Evolutionary conservation across 1,139 yeast species (phyloP).

Genomic region (Blastobotrys buckinghamii): DNA sequence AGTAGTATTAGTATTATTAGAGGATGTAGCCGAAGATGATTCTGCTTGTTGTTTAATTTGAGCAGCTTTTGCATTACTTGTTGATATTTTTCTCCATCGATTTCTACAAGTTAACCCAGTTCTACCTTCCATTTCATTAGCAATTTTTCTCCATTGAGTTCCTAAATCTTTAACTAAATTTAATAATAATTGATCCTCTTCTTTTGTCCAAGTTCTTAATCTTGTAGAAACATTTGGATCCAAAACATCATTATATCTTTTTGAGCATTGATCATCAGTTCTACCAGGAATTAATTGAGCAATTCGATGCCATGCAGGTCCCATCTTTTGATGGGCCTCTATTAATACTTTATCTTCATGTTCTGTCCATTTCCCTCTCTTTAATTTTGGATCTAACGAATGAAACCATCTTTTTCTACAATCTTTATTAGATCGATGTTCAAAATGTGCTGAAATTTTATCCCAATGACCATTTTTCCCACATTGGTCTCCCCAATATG

Average conservation of each 20-base stretch:
- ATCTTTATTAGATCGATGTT: slow-evolving; percentile 78
- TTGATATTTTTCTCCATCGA: slow-evolving; percentile 83
- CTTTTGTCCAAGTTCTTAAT: slow-evolving; percentile 70
- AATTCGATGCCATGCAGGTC: slow-evolving; percentile 84
- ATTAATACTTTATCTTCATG: slow-evolving; percentile 68
- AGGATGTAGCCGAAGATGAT: background rate
- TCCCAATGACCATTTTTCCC: slow-evolving; percentile 71
- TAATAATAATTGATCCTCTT: slow-evolving; percentile 67
- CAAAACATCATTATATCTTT: slow-evolving; percentile 80
- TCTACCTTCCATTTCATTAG: slow-evolving; percentile 64
- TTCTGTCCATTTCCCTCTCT: slow-evolving; percentile 85
- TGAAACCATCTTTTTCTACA: slow-evolving; percentile 89
- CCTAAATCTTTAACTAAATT: slow-evolving; percentile 65
- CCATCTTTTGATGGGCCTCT: slow-evolving; percentile 59
- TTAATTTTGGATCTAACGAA: slow-evolving; percentile 73
- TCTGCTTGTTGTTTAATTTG: slow-evolving; percentile 22
- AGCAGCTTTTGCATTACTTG: slow-evolving; percentile 52
- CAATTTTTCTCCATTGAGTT: slow-evolving; percentile 87
- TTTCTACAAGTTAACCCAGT: slow-evolving; percentile 89
- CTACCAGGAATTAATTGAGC: slow-evolving; percentile 72
- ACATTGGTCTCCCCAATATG: slow-evolving; percentile 85
- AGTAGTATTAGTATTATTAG: too few species aligned
- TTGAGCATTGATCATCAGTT: slow-evolving; percentile 94
- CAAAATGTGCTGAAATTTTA: slow-evolving; percentile 56
- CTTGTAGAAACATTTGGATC: slow-evolving; percentile 79